These are phyloP conservation scores for Plasmopara halstedii DNA, from an alignment of 352 stramenopile species.

Conservation along the genomic window DNA sequence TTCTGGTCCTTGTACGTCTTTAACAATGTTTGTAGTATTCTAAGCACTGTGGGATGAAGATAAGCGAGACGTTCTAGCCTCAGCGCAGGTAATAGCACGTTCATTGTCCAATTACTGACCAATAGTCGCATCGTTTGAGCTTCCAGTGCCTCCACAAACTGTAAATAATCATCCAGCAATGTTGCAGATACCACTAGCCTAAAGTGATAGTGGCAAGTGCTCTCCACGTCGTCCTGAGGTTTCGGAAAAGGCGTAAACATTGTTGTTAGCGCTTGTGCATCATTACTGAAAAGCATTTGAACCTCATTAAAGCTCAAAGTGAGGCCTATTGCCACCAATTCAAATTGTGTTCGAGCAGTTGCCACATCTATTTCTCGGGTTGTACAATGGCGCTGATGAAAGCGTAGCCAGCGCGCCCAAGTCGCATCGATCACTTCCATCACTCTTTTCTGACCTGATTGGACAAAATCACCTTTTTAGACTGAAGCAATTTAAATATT, in stretches of 20 bases:
- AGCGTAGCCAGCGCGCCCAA: conserved; percentile 21
- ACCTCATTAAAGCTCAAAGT: conserved; percentile 18
- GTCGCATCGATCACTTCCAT: conserved; percentile 7
- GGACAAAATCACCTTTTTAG: conserved; percentile 1
- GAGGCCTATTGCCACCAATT: conserved; percentile 40
- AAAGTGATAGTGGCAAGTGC: conserved; percentile 36
- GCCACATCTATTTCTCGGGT: conserved; percentile 2
- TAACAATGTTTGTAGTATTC: conserved; percentile 24
- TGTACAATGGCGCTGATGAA: conserved; percentile 2
- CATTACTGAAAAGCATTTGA: conserved; percentile 20
- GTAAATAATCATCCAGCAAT: conserved; percentile 23
- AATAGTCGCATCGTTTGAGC: conserved; percentile 3
- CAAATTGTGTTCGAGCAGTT: conserved; percentile 39
- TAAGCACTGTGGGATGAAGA: conserved; percentile 24
- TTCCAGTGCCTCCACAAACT: conserved; percentile 1
- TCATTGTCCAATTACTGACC: conserved; percentile 1
- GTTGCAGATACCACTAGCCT: conserved; percentile 22
- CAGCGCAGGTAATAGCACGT: conserved; percentile 31
- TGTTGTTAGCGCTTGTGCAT: conserved; percentile 7
- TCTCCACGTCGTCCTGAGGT: conserved; percentile 8
- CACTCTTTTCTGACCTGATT: conserved; percentile 3
- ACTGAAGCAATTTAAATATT: not conserved
- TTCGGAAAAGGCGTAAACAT: conserved; percentile 37
- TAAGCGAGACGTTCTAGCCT: conserved; percentile 10
- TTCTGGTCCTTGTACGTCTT: not conserved